Conservation (phyloP, 495 filamentous ascomycete species). For the Hypoxylon subgilvum region DNA sequence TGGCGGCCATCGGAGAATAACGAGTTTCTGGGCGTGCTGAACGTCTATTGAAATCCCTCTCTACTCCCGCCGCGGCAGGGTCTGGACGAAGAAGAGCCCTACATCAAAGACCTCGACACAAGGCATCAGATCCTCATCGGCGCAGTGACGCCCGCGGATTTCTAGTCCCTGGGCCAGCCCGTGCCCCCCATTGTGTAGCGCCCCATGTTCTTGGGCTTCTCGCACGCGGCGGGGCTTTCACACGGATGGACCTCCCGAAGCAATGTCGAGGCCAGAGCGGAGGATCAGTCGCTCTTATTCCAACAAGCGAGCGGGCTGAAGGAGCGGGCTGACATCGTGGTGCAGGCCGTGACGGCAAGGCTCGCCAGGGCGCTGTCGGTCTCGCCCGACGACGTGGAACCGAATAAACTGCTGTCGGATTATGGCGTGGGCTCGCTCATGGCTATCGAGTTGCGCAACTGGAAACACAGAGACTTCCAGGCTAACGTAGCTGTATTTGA, state of each 20-base stretch:
- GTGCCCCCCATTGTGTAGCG: not conserved
- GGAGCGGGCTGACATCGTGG: constrained; percentile 37
- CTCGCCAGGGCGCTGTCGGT: constrained; percentile 42
- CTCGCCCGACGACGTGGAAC: constrained; percentile 43
- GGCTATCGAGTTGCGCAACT: constrained; percentile 64
- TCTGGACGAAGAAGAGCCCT: too few species aligned
- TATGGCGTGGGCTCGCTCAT: constrained; percentile 63
- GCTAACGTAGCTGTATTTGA: constrained; percentile 53
- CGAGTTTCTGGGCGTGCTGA: constrained; percentile 40
- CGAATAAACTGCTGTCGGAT: constrained; percentile 38
- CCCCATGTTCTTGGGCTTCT: too few species aligned
- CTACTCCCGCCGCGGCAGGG: not conserved
- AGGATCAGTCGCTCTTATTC: constrained; percentile 16
- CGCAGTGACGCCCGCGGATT: not conserved
- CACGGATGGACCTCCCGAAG: not conserved
- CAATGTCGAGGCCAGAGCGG: not conserved
- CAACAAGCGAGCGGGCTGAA: constrained; percentile 18
- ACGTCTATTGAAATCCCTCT: constrained; percentile 36
- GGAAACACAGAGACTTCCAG: constrained; percentile 52
- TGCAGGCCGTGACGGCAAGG: constrained; percentile 34
- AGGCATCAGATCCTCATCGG: not conserved
- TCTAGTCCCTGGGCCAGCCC: not conserved
- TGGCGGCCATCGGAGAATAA: constrained; percentile 33
- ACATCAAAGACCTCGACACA: too few species aligned
- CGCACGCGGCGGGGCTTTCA: not conserved